These are phyloP conservation scores for Aspergillus sp. DNA, from an alignment of 2,329 filamentous ascomycete genomes.

Conservation along the genomic window DNA sequence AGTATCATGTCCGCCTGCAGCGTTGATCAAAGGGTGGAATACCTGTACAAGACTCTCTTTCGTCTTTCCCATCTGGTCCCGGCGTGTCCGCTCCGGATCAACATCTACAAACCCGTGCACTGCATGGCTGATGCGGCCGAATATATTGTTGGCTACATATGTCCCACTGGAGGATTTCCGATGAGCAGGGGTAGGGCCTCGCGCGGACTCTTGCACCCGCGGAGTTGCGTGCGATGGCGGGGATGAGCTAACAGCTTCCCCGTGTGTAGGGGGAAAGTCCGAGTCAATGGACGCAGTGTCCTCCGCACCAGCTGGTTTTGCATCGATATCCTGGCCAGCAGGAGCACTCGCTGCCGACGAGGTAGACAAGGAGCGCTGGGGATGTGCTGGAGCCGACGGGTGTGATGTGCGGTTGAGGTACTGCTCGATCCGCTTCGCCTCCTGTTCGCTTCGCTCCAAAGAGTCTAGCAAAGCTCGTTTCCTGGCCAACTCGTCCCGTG, in stretches of 20 bases:
- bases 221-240: conserved; percentile 65
- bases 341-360: conserved; percentile 39
- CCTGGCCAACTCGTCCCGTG: conserved; percentile 81
- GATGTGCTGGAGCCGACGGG: conserved; percentile 34
- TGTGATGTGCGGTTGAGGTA: conserved; percentile 60
- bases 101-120: conserved; percentile 94
- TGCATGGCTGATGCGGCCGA: conserved; percentile 88
- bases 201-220: conserved; percentile 27
- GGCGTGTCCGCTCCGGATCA: conserved; percentile 82
- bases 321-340: conserved; percentile 30
- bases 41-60: conserved; percentile 67
- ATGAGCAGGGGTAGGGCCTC: conserved; percentile 44
- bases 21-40: conserved; percentile 6
- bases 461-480: conserved; percentile 75
- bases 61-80: conserved; percentile 93
- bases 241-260: conserved; percentile 51
- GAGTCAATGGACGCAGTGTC: conserved; percentile 90
- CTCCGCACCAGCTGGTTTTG: conserved; percentile 53
- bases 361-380: conserved; percentile 58
- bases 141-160: conserved; percentile 86
- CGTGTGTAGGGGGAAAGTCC: conserved; percentile 85
- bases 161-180: conserved; percentile 77
- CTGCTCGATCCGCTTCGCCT: conserved; percentile 87
- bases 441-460: conserved; percentile 84
- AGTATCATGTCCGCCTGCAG: conserved; percentile 4